A percentile compares a stretch with the other conserved stretches of the same genome.
phyloP scores from a whole-genome alignment of 2,329 filamentous ascomycete species.

The Cladosporium sp. region DNA sequence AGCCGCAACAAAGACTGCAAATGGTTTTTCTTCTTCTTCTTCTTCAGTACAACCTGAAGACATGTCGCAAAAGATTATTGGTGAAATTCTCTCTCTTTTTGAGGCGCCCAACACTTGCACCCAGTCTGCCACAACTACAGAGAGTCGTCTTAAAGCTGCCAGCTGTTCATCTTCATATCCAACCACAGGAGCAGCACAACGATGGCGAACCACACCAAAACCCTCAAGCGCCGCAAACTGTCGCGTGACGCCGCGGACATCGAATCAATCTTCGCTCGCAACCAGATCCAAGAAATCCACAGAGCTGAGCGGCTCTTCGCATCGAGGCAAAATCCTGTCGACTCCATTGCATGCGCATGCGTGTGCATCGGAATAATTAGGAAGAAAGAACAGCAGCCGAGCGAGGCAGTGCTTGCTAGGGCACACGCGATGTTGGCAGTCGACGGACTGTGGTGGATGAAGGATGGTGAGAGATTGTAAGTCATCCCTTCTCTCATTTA shows the following conservation, averaged over 20 bases:
- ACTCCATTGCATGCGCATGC: background rate
- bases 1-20: background rate
- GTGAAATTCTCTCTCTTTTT: background rate
- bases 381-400: background rate
- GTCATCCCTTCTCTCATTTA: too few relatives aligned
- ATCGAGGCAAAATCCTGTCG: background rate
- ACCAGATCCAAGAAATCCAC: background rate
- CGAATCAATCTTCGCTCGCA: background rate
- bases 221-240: background rate
- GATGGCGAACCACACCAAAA: background rate
- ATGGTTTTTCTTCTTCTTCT: background rate
- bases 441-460: background rate
- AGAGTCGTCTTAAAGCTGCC: background rate
- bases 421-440: background rate
- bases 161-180: background rate
- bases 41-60: background rate
- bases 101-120: background rate
- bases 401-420: background rate
- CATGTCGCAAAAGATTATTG: background rate
- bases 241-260: background rate
- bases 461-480: background rate
- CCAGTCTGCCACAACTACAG: background rate
- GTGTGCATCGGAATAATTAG: background rate
- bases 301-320: background rate
- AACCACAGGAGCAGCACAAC: background rate